A percentile compares a stretch with the other conserved stretches of the same genome.
Evolutionary conservation across 352 stramenopile genomes (phyloP).

Genomic region (Phytophthora hibernalis): DNA sequence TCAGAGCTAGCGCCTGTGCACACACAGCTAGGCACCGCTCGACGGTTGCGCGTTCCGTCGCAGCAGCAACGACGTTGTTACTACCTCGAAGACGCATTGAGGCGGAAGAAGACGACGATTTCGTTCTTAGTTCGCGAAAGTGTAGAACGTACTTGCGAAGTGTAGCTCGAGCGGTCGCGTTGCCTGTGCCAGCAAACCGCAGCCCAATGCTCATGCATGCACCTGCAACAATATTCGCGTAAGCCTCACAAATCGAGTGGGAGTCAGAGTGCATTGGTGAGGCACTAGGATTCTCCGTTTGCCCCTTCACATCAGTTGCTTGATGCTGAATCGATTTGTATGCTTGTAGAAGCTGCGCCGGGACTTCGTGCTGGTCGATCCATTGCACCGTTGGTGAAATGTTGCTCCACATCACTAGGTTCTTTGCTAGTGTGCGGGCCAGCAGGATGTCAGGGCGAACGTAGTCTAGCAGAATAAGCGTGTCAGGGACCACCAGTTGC

Average conservation of each 20-base stretch:
- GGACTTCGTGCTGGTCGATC: conserved; percentile 86
- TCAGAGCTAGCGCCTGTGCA: conserved; percentile 93
- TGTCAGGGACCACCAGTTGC: conserved; percentile 93
- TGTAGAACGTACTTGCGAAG: conserved; percentile 73
- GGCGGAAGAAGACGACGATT: conserved; percentile 42
- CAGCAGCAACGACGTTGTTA: conserved; percentile 59
- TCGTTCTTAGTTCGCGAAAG: conserved; percentile 77
- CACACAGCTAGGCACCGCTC: conserved; percentile 94
- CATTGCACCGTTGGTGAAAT: conserved; percentile 91
- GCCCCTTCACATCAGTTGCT: not conserved
- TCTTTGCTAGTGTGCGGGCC: conserved; percentile 93
- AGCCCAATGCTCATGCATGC: conserved; percentile 96
- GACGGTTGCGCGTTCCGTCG: conserved; percentile 88
- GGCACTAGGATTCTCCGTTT: conserved; percentile 13
- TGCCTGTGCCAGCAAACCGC: conserved; percentile 92
- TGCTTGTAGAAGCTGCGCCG: conserved; percentile 55
- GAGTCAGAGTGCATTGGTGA: conserved; percentile 69
- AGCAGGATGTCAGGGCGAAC: conserved; percentile 96
- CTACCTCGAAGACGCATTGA: conserved; percentile 35
- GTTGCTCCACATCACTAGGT: conserved; percentile 96
- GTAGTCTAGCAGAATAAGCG: conserved; percentile 95
- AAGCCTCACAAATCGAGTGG: conserved; percentile 93
- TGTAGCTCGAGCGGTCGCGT: conserved; percentile 58
- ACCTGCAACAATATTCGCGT: conserved; percentile 95
- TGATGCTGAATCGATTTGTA: conserved; percentile 46